Evolutionary conservation across 768 basidiomycete species (phyloP), one percentile per base, ranked within the genome.

Genomic region (Exsudoporus frostii): DNA sequence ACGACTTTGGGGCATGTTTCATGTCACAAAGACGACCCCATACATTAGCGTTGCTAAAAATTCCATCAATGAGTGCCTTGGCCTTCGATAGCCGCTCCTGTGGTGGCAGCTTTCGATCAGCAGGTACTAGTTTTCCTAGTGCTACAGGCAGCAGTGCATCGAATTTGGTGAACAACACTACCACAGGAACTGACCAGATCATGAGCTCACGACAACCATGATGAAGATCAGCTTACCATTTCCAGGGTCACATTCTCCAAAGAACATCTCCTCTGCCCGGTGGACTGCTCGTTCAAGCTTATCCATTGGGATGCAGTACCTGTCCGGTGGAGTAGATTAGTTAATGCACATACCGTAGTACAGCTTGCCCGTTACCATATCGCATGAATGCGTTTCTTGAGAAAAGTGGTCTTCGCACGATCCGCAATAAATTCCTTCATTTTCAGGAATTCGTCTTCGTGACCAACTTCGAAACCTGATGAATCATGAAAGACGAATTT

Each of bases 241-340:
- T 9, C 22, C 40, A 24, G 40, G 40, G 22, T 41, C 22, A 10
- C 40, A 41, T 24, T 41, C 22, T 5, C 7, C 22, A 10, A 41
- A 41, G 40, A 41, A 41, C 40, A 5, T 17, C 5, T 41, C 40
- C 22, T 41, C 40, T 1, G 40, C 15, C 4, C 22, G 22, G 24
- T 24, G 40, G 22, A 41, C 17, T 5, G 40, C 22, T 29, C 54
- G 44, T 1, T 46, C 44, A 14, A 45, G 9, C 2, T 46, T 40
- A 13, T 55, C 54, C 53, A 54, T 52, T 6, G 53, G 42, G 25
- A 53, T 52, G 32, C 50, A 52, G 19, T 54, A 54, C 53, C 53
- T 54, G 13, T 30, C 17, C 19, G 2, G 25, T 4, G 19, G 7
- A 14, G 19, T 17, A 13, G 7, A 24, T 52, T 8, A 1, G 15